These are phyloP conservation scores for Brettanomyces bruxellensis DNA, from an alignment of 805 yeast genomes.

Conservation along the genomic window DNA sequence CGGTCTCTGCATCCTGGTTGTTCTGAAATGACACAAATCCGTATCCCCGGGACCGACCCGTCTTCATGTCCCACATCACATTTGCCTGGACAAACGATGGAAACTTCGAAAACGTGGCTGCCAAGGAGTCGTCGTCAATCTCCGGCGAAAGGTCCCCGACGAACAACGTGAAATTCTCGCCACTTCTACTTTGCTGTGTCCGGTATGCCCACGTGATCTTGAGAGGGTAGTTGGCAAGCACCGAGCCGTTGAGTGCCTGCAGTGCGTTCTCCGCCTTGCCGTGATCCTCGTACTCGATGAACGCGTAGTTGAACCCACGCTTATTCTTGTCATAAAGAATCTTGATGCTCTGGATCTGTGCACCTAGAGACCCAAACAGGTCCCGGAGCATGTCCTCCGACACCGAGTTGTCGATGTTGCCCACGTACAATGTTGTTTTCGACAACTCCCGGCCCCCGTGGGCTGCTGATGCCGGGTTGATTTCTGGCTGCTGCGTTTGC, in stretches of 20 bases:
- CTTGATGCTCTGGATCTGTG: conserved; percentile 56
- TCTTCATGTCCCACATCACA: conserved; percentile 97
- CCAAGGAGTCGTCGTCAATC: conserved; percentile 67
- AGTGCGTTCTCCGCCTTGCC: conserved; percentile 56
- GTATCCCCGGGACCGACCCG: conserved; percentile 85
- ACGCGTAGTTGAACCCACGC: conserved; percentile 72
- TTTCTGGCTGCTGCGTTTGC: not conserved
- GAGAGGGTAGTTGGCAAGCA: conserved; percentile 45
- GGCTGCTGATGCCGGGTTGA: conserved; percentile 59
- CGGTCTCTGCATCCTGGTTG: conserved; percentile 62
- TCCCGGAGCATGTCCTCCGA: conserved; percentile 55
- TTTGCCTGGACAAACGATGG: conserved; percentile 69
- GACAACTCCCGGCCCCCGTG: conserved; percentile 80
- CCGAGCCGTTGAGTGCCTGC: conserved; percentile 46
- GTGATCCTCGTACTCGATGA: conserved; percentile 60
- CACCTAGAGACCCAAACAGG: conserved; percentile 45
- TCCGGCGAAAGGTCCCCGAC: conserved; percentile 83
- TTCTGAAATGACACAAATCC: conserved; percentile 76
- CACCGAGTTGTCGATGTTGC: conserved; percentile 57
- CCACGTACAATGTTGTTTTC: conserved; percentile 66
- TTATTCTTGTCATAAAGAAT: conserved; percentile 68
- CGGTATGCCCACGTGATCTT: conserved; percentile 79
- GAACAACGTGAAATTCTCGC: conserved; percentile 58
- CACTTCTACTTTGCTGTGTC: conserved; percentile 55
- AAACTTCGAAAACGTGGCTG: conserved; percentile 46